These are phyloP conservation scores for Neurospora cerealis DNA, from an alignment of 495 filamentous ascomycete species.

Conservation along the genomic window DNA sequence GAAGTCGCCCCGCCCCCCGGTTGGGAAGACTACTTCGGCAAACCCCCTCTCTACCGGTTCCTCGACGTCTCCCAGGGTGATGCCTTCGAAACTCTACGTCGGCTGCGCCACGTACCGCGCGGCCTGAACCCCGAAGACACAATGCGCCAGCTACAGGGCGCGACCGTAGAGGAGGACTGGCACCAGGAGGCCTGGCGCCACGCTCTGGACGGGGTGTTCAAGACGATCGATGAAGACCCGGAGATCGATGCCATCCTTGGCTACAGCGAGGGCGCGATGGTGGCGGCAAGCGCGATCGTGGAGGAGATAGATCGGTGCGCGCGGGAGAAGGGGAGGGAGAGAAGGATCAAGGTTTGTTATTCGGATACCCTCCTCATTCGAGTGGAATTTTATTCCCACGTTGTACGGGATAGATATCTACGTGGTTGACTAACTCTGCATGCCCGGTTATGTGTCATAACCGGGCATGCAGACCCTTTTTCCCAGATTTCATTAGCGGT, in stretches of 20 bases:
- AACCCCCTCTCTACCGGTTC: constrained; percentile 43
- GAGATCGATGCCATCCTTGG: constrained; percentile 41
- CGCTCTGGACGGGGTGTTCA: constrained; percentile 24
- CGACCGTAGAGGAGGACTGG: constrained; percentile 16
- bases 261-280: constrained; percentile 45
- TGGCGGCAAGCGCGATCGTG: constrained; percentile 39
- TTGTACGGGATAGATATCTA: background rate
- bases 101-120: constrained; percentile 39
- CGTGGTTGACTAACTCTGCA: background rate
- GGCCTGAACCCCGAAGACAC: constrained; percentile 40
- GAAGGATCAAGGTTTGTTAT: constrained; percentile 33
- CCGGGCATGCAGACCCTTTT: no score
- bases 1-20: constrained; percentile 35
- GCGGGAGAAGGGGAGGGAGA: constrained; percentile 23
- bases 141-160: constrained; percentile 31
- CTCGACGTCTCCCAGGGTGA: constrained; percentile 34
- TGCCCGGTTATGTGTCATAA: background rate
- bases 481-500: no score
- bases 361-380: background rate
- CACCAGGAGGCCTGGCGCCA: constrained; percentile 18
- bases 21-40: constrained; percentile 44
- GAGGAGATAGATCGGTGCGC: constrained; percentile 34
- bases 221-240: constrained; percentile 26
- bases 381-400: background rate
- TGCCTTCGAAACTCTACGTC: constrained; percentile 36